Percentiles rank a stretch among this genome's conserved stretches.
These are phyloP conservation scores for Ceratobasidium theobromae DNA, from an alignment of 1,284 basidiomycete genomes.

Conservation along the genomic window DNA sequence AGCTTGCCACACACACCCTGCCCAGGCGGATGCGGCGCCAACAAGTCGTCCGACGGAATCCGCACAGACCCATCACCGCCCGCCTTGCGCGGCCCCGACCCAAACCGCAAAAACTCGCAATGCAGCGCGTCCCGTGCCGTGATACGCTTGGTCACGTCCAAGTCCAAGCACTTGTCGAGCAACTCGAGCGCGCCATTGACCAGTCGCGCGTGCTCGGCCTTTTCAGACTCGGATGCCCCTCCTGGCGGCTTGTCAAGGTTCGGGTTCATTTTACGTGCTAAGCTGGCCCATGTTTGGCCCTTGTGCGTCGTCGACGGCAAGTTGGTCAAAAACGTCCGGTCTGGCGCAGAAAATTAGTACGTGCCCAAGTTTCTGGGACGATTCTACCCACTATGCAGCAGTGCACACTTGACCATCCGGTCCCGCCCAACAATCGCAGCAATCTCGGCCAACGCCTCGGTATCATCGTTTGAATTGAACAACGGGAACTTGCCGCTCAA, in stretches of 20 bases:
- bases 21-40: slow-evolving; percentile 24
- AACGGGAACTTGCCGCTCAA: slow-evolving; percentile 91
- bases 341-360: slow-evolving; percentile 47
- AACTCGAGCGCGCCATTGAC: slow-evolving; percentile 73
- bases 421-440: slow-evolving; percentile 82
- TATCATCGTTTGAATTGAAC: slow-evolving; percentile 93
- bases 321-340: slow-evolving; percentile 83
- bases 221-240: slow-evolving; percentile 34
- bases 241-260: slow-evolving; percentile 59
- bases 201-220: slow-evolving; percentile 51
- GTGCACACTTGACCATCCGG: slow-evolving; percentile 83
- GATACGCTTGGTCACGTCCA: slow-evolving; percentile 72
- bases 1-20: slow-evolving; percentile 10
- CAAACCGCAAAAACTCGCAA: slow-evolving; percentile 67
- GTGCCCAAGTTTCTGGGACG: background rate
- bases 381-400: slow-evolving; percentile 77
- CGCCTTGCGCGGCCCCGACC: too few species aligned
- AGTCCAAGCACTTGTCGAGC: slow-evolving; percentile 67
- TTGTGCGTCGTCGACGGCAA: slow-evolving; percentile 70
- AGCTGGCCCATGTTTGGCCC: slow-evolving; percentile 67
- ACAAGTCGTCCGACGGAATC: slow-evolving; percentile 4
- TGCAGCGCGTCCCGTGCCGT: slow-evolving; percentile 74
- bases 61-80: too few species aligned
- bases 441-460: slow-evolving; percentile 95
- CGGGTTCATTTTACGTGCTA: slow-evolving; percentile 79